These are phyloP conservation scores for Hypoxylon crocopeplum DNA, from an alignment of 495 filamentous ascomycete genomes.

Conservation along the genomic window DNA sequence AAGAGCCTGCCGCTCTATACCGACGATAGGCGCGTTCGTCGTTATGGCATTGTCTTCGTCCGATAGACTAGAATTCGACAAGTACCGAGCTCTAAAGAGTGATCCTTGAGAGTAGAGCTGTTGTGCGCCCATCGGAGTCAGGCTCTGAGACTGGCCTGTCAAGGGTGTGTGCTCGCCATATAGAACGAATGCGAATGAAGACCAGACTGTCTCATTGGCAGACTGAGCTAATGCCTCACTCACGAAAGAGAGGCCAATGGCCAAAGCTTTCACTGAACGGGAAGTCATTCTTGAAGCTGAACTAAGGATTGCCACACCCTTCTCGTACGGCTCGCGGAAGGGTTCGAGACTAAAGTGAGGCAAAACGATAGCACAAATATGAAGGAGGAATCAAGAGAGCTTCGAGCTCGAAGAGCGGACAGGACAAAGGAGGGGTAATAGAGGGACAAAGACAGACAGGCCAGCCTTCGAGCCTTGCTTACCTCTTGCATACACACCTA, in stretches of 20 bases:
- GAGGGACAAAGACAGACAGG: constrained; percentile 13
- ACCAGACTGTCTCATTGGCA: constrained; percentile 50
- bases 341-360: neutral
- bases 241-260: constrained; percentile 6
- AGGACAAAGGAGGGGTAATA: constrained; percentile 36
- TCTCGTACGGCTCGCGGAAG: constrained; percentile 5
- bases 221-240: constrained; percentile 34
- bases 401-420: constrained; percentile 18
- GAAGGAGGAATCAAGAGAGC: neutral
- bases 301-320: neutral
- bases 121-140: constrained; percentile 53
- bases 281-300: constrained; percentile 20
- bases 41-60: constrained; percentile 31
- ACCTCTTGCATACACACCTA: constrained; percentile 15
- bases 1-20: constrained; percentile 44
- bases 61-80: constrained; percentile 32
- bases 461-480: constrained; percentile 17
- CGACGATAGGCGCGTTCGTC: constrained; percentile 40
- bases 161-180: constrained; percentile 52
- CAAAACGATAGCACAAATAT: constrained; percentile 1
- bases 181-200: constrained; percentile 49
- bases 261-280: constrained; percentile 14
- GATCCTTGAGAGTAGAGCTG: constrained; percentile 48
- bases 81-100: constrained; percentile 47
- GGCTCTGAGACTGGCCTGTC: constrained; percentile 13